Evolutionary conservation across 2,329 filamentous ascomycete species (phyloP).

Genomic region (Alternaria dauci): DNA sequence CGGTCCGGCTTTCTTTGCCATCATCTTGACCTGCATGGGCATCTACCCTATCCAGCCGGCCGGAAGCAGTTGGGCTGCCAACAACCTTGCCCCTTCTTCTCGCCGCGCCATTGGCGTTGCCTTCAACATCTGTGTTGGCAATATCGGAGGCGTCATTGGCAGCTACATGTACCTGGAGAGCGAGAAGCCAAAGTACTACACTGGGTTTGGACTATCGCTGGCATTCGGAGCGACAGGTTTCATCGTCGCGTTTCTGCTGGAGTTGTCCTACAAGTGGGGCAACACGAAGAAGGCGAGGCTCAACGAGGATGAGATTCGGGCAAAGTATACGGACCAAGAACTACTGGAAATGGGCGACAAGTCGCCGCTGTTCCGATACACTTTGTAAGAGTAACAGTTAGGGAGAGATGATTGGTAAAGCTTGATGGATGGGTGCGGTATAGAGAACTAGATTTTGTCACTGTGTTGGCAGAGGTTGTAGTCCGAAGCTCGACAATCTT

Average conservation of each 20-base stretch:
- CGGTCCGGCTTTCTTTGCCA: slow-evolving; percentile 55
- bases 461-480: too few species aligned
- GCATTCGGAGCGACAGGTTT: slow-evolving; percentile 18
- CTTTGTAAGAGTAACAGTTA: too few species aligned
- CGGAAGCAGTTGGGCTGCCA: slow-evolving; percentile 41
- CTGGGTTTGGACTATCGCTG: slow-evolving; percentile 48
- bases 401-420: too few species aligned
- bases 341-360: slow-evolving; percentile 52
- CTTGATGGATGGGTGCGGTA: too few species aligned
- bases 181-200: slow-evolving; percentile 49
- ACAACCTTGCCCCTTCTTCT: slow-evolving; percentile 41
- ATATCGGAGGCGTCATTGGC: slow-evolving; percentile 44
- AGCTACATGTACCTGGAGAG: slow-evolving; percentile 48
- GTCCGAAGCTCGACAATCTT: too few species aligned
- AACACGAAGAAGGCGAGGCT: slow-evolving; percentile 41
- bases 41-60: slow-evolving; percentile 47
- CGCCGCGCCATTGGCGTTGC: slow-evolving; percentile 45
- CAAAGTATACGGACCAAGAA: slow-evolving; percentile 49
- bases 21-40: slow-evolving; percentile 55
- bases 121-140: slow-evolving; percentile 41
- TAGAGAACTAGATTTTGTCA: too few species aligned
- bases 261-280: slow-evolving; percentile 21
- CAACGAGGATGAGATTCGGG: slow-evolving; percentile 47
- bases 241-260: slow-evolving; percentile 33
- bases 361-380: slow-evolving; percentile 48